Base-by-base conservation (phyloP, 352 stramenopile species). In the Pythium dissimile region DNA sequence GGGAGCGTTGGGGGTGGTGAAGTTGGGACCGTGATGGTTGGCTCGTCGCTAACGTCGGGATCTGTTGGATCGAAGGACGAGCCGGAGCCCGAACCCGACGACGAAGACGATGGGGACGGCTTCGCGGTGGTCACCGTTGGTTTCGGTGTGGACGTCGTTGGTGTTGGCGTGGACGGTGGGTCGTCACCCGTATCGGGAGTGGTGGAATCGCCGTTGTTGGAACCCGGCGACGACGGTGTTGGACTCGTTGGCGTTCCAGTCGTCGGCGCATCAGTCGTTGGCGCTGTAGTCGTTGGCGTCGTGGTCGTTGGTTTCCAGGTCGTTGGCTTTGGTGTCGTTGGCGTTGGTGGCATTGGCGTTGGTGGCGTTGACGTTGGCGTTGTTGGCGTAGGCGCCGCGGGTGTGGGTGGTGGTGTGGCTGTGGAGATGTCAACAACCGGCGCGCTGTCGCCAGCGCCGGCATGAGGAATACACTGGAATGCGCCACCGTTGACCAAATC, bases 381-480 rank as follows among this genome's bases (percentile, higher is more conserved):
- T 15, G 50, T 44, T 21, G 32, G 5, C 16, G 37, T 30, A 9
- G 50, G 34, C 20, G 50, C 11, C 9, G 26, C 18, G 23, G 50
- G 47, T 4, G 38, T 43, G 12, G 53, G 45, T 10, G 20, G 30
- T 18, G 30, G 53, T n/a, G 53, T 60, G 10, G n/a, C 16, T 2
- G 43, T 60, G 7, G 53, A 27, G 5, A 48, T 44, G 42, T 60
- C 53, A 18, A 53, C 15, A 5, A 57, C 46, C 4, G 16, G 7
- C 1, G 37, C 45, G n/a, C 5, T 31, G 35, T 51, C 55, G 13
- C 32, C 13, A 0, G 28, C 8, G 20, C 51, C 51, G 28, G 51
- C 38, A 12, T 59, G 43, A 7, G n/a, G 2, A 15, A 64, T 21
- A 48, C 57, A 64, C 39, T 59, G 57, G 18, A 53, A 44, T 13